Base-by-base conservation (phyloP, 495 filamentous ascomycete genomes). In the Pyronema domesticum region DNA sequence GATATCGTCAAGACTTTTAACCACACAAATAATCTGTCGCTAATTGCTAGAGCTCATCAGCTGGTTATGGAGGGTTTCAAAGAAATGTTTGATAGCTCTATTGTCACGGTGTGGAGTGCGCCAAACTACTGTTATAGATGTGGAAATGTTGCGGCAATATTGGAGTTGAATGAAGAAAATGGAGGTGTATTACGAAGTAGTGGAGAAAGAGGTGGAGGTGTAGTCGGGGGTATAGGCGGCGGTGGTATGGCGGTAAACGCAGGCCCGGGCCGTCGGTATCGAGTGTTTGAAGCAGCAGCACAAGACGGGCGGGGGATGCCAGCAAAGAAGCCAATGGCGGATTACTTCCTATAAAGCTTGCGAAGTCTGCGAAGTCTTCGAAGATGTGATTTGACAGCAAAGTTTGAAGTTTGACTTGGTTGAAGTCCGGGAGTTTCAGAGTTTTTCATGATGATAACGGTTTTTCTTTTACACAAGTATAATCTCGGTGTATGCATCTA, bases 21-120 rank as follows among this genome's bases (percentile, higher is more conserved):
- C 67, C 81, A 94, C 67, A 74, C 77, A 14, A 98, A 98, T 66
- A 86, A 94, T 65, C 74, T 98, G 7, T 85, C 80, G 3, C 73
- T 98, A 40, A 89, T 98, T 47, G 91, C 91, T 47, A 80, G 91
- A 53, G 91, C 91, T 14, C 91, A 98, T 65, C 91, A 98, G 69
- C 79, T 98, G 19, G 91, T 98, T 36, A 98, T 96, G 91, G 91
- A 98, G 67, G 91, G 91, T 7, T 96, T 94, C 69, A 96, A 96
- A 68, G 91, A 95, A 71, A 95, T 95, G 89, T 95, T 95, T 60
- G 89, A 96, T 59, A 79, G 76, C 13, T 83, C 78, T 18, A 95
- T 98, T 55, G 91, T 98, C 4, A 98, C 91, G 0, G 89, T 98
- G 46, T 95, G 91, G 91, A 86, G 80, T 7, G 91, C 91, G 46